Percentiles rank a stretch among this genome's conserved stretches.
phyloP scores from a whole-genome alignment of 768 basidiomycete species.

The Hydnum rufescens region DNA sequence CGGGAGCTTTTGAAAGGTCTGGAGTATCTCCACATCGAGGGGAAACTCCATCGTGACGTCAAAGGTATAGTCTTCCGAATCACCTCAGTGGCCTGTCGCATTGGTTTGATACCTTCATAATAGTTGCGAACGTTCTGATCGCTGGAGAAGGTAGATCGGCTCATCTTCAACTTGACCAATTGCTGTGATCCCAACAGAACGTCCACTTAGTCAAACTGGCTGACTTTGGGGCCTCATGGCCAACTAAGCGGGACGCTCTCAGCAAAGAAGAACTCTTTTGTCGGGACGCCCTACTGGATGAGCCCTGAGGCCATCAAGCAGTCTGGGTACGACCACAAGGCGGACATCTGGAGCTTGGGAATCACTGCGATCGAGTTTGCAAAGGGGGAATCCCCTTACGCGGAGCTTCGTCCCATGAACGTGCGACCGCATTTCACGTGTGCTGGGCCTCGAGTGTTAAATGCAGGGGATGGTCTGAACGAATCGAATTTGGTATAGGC shows the following conservation, averaged over 20 bases:
- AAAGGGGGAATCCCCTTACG: slow-evolving; percentile 94
- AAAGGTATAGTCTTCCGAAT: slow-evolving; percentile 69
- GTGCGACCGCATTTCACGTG: too few species aligned
- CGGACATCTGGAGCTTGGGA: slow-evolving; percentile 96
- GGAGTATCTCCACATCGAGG: slow-evolving; percentile 89
- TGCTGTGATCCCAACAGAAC: not conserved
- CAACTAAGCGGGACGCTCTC: slow-evolving; percentile 85
- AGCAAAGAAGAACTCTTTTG: slow-evolving; percentile 95
- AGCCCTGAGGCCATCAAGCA: slow-evolving; percentile 99
- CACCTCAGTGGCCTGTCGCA: not conserved
- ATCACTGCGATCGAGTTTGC: slow-evolving; percentile 96
- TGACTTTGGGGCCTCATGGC: slow-evolving; percentile 93
- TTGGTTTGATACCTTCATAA: not conserved
- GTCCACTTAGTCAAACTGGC: slow-evolving; percentile 64
- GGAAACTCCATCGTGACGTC: slow-evolving; percentile 97
- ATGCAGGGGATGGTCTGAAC: not conserved
- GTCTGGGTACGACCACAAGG: slow-evolving; percentile 96
- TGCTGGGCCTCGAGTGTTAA: slow-evolving; percentile 12
- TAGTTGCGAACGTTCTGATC: slow-evolving; percentile 88
- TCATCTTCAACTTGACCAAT: not conserved
- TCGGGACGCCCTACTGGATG: slow-evolving; percentile 99
- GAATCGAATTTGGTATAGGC: slow-evolving; percentile 43
- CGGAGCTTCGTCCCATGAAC: slow-evolving; percentile 98
- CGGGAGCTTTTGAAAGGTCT: slow-evolving; percentile 81
- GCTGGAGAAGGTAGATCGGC: slow-evolving; percentile 37